Evolutionary conservation across 2,329 filamentous ascomycete genomes (phyloP).

Genomic region (Bipolaris sorokiniana): DNA sequence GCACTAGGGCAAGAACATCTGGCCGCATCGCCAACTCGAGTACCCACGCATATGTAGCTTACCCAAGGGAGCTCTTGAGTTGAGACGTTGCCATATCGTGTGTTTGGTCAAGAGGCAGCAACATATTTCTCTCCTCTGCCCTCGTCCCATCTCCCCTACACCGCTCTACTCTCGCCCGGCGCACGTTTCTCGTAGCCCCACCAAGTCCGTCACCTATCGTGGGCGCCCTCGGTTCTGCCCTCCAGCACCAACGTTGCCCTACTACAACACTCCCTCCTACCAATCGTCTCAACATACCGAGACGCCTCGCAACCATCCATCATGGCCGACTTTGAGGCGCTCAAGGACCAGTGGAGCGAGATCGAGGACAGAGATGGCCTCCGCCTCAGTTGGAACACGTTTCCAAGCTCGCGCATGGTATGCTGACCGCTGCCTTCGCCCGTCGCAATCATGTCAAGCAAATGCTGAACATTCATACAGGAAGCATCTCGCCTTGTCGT

Average conservation of each 20-base stretch:
- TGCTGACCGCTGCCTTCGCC: conserved; percentile 59
- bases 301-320: conserved; percentile 28
- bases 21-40: conserved; percentile 17
- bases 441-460: conserved; percentile 15
- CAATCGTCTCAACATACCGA: neutral
- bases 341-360: conserved; percentile 96
- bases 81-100: conserved; percentile 34
- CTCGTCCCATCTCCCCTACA: conserved; percentile 8
- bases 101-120: conserved; percentile 17
- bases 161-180: conserved; percentile 5
- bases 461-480: conserved; percentile 55
- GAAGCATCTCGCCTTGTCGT: conserved; percentile 95
- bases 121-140: conserved; percentile 14
- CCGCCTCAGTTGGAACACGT: conserved; percentile 97
- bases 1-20: conserved; percentile 24
- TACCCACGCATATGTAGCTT: conserved; percentile 14
- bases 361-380: conserved; percentile 96
- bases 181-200: conserved; percentile 30
- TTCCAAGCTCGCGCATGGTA: conserved; percentile 97
- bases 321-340: conserved; percentile 85
- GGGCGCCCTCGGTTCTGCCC: conserved; percentile 39
- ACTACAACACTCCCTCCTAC: conserved; percentile 19
- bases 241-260: conserved; percentile 28
- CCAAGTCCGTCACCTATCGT: conserved; percentile 29
- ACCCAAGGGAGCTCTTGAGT: conserved; percentile 18